Evolutionary conservation across 495 filamentous ascomycete genomes (phyloP).

Genomic region (Mytilinidion resinicola): DNA sequence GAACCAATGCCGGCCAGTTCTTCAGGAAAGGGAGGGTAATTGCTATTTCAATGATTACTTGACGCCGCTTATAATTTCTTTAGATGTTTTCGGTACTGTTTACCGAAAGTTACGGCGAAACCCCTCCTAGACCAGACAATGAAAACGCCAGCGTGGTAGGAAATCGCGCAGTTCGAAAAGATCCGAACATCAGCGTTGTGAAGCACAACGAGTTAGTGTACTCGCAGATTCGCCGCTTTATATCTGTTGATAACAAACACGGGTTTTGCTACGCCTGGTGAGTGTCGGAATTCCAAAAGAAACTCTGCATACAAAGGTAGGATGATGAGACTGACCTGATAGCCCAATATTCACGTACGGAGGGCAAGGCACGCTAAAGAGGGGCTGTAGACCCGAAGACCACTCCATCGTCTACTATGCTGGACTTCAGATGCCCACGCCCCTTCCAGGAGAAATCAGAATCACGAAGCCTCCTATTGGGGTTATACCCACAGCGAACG

Average conservation of each 20-base stretch:
- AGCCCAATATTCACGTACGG: slow-evolving; percentile 39
- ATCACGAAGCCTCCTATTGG: slow-evolving; percentile 4
- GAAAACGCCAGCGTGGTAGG: too few relatives aligned
- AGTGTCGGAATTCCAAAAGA: not conserved
- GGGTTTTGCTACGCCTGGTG: slow-evolving; percentile 15
- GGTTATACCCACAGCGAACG: not conserved
- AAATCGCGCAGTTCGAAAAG: too few relatives aligned
- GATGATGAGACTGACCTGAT: too few relatives aligned
- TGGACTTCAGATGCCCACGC: slow-evolving; percentile 12
- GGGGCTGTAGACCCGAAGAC: slow-evolving; percentile 29
- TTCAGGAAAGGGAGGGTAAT: not conserved
- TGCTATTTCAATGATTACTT: too few relatives aligned
- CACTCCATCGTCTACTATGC: slow-evolving; percentile 40
- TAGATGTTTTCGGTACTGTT: slow-evolving; percentile 22
- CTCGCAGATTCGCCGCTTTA: slow-evolving; percentile 23
- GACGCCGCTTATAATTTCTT: not conserved
- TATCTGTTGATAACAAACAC: slow-evolving; percentile 13
- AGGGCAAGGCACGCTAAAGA: slow-evolving; percentile 34
- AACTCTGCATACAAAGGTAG: not conserved
- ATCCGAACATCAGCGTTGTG: slow-evolving; percentile 21
- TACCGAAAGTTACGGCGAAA: slow-evolving; percentile 9
- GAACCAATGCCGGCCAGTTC: too few relatives aligned
- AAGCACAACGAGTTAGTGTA: slow-evolving; percentile 2
- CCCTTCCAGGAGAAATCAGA: not conserved
- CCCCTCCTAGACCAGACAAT: not conserved